Evolutionary conservation across 371 early-diverging fungal genomes (phyloP).

Genomic region (Apophysomyces trapeziformis): DNA sequence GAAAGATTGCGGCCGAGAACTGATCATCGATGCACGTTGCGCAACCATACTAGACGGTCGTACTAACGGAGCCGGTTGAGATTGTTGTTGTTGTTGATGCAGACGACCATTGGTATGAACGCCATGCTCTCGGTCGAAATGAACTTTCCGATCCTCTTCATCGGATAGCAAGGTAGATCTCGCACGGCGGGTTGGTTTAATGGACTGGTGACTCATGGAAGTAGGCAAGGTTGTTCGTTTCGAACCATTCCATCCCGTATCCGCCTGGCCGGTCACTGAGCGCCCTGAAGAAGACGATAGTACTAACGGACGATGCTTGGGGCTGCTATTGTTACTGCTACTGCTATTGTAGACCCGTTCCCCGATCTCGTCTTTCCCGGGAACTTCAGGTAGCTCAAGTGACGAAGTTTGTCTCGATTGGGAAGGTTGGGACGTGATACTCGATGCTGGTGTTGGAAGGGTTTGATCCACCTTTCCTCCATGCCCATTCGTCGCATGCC

Average conservation of each 20-base stretch:
- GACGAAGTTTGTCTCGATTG: neutral
- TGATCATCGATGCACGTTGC: slow-evolving; percentile 32
- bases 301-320: no score
- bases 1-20: slow-evolving; percentile 35
- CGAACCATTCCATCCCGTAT: neutral
- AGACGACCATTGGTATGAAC: no score
- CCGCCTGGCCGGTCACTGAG: neutral
- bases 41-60: slow-evolving; percentile 37
- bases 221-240: neutral
- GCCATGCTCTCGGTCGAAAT: neutral
- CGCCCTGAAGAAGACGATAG: neutral
- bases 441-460: slow-evolving; percentile 13
- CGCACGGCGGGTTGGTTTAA: neutral
- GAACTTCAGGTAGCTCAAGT: neutral
- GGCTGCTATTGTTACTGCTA: slow-evolving; percentile 33
- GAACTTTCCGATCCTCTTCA: slow-evolving; percentile 15
- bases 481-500: neutral
- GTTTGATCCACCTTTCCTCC: slow-evolving; percentile 6
- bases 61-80: slow-evolving; percentile 9
- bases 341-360: slow-evolving; percentile 39
- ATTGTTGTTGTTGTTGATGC: neutral
- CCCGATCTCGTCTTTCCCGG: slow-evolving; percentile 12
- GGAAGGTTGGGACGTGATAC: slow-evolving; percentile 15
- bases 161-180: neutral
- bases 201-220: neutral